Evolutionary conservation across 768 basidiomycete species (phyloP), one percentile per base, ranked within the genome.

Genomic region (Suillus bovinus): DNA sequence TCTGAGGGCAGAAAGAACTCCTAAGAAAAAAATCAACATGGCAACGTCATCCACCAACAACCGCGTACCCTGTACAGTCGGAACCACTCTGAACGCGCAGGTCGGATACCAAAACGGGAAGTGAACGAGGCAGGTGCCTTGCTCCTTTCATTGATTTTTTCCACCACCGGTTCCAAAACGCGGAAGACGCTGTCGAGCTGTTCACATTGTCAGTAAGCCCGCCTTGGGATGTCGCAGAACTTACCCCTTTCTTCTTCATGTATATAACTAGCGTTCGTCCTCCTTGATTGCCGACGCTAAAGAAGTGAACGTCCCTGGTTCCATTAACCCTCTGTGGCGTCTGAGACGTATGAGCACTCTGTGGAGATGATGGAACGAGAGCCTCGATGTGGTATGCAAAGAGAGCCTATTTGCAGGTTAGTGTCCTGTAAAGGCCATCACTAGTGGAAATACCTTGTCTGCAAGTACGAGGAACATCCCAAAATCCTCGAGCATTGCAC

Each of bases 371-470:
- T 0, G 96, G 96, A 8, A 99, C 95, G 36, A 99, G 84, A 0
- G 96, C 95, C 74, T 99, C 96, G 55, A 99, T 95, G 66, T 94
- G 93, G 69, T 96, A 95, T 1, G 96, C 96, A 63, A 97, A 93
- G 2, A 98, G 79, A 0, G 89, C 89, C 89, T 93, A 65, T 16
- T 38, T 54, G 27, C 27, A 46, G n/a, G 50, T 17, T 33, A 17
- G 55, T 3, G 44, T 53, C 5, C 27, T 47, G 10, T 49, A 2
- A 44, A 49, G 22, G n/a, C 33, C 27, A 9, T 33, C 11, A 56
- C 67, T 60, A 16, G 4, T 29, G 24, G 66, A 46, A 39, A 58
- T 54, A 87, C 92, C 82, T 95, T 96, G 76, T 97, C 94, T 9
- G 95, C 93, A 13, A 98, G 79, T 5, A 99, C 96, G 31, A 99